A percentile compares a stretch with the other conserved stretches of the same genome.
Evolutionary conservation across 495 filamentous ascomycete species (phyloP).

Genomic region (Apiosordaria backusii): DNA sequence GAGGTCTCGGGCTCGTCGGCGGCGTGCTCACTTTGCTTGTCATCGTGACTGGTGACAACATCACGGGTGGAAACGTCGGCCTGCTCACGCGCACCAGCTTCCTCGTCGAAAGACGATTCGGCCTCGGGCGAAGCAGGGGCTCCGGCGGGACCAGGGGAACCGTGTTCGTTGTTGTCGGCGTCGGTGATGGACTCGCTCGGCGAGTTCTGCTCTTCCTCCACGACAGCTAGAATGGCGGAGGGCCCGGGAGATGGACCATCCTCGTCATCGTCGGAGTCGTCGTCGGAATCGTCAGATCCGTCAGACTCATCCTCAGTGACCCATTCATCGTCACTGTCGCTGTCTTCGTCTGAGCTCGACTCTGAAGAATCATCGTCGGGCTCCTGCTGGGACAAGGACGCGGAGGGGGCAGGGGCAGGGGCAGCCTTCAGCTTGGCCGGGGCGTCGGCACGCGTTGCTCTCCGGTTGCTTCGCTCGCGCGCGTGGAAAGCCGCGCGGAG

Average conservation of each 20-base stretch:
- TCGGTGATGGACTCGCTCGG: background rate
- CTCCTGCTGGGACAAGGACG: background rate
- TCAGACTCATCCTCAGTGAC: background rate
- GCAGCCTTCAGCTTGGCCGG: background rate
- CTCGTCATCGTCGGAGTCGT: background rate
- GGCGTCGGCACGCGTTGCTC: background rate
- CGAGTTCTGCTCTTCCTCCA: background rate
- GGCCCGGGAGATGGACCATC: background rate
- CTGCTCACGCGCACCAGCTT: background rate
- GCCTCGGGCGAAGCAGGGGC: background rate
- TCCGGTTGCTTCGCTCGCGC: background rate
- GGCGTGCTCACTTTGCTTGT: background rate
- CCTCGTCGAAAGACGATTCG: background rate
- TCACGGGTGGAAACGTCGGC: background rate
- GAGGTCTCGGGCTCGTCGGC: background rate
- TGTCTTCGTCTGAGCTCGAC: background rate
- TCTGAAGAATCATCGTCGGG: no score
- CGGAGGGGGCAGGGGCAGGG: background rate
- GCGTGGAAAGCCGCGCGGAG: background rate
- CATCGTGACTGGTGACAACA: background rate
- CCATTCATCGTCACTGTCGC: background rate
- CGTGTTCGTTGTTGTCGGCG: background rate
- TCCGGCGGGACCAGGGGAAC: background rate
- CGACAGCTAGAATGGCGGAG: background rate
- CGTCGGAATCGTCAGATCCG: background rate